Base-by-base conservation (phyloP, 164 flowering plant species). In the Aristolochia californica region DNA sequence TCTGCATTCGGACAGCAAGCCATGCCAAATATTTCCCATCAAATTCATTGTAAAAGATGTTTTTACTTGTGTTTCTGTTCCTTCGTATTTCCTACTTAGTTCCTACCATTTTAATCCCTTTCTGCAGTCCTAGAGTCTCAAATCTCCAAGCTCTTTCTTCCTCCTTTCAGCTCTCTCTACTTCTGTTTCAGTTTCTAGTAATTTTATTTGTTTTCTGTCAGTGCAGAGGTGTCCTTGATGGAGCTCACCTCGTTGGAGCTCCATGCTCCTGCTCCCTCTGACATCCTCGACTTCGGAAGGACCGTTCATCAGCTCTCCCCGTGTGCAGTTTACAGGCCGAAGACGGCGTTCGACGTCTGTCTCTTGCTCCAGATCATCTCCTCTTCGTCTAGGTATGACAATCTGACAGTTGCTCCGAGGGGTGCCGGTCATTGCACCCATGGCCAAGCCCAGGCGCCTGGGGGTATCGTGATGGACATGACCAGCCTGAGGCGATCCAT, bases 391-490 rank as follows among this genome's bases (percentile, higher is more conserved):
- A 8, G 5, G 0, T 40, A 43, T 24, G 44, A 51, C 24, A 51
- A 25, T 43, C 21, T 60, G 24, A 60, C 63, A 2, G 63, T 60
- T 1, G 63, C 56, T 9, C 56, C 63, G 5, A 60, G 56, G 53
- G 56, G 63, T 40, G 56, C 56, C 25, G 56, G 56, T 40, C 63
- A 60, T 17, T 60, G 48, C 25, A 43, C 27, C 11, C 38, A 40
- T 23, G 63, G 63, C 45, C 56, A 60, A 43, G 56, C 56, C 14
- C 63, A 60, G 11, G 56, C 63, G 18, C 63, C 18, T 1, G 63
- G 26, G 24, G 63, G 63, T 9, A 40, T 51, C 20, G 38, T 60
- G 7, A n/a, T 60, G 17, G 56, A 51, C 49, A 60, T 49, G 56
- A 52, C 49, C 4, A 43, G 48, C 38, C 38, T 60, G 17, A 56